Conservation (phyloP, 108 stramenopile species). For the Asterionellopsis glacialis region DNA sequence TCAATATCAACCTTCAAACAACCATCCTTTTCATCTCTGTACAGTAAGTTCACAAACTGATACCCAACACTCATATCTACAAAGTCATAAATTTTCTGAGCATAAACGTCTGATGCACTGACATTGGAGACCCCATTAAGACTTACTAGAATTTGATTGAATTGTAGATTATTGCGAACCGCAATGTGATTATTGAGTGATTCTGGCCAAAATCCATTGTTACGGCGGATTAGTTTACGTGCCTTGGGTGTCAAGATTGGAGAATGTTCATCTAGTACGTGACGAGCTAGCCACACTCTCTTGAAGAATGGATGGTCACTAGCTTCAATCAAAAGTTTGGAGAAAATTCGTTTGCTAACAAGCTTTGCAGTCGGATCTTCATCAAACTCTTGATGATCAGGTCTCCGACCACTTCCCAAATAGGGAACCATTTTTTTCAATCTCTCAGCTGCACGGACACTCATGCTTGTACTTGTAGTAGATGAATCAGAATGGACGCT, state of each 20-base stretch:
- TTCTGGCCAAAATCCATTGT: constrained; percentile 68
- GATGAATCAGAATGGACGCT: neutral
- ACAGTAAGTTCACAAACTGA: constrained; percentile 61
- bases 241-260: constrained; percentile 57
- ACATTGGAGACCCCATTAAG: constrained; percentile 71
- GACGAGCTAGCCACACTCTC: constrained; percentile 70
- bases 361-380: constrained; percentile 42
- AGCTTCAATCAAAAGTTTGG: constrained; percentile 60
- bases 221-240: constrained; percentile 39
- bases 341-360: constrained; percentile 51
- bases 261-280: constrained; percentile 63
- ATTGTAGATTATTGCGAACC: constrained; percentile 52
- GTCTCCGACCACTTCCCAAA: neutral
- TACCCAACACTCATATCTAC: constrained; percentile 74
- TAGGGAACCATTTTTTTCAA: neutral
- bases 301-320: constrained; percentile 76
- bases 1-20: constrained; percentile 43
- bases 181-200: constrained; percentile 38
- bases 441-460: neutral
- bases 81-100: constrained; percentile 75
- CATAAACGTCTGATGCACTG: constrained; percentile 61
- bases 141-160: constrained; percentile 72
- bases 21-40: constrained; percentile 34
- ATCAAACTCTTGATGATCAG: constrained; percentile 23
- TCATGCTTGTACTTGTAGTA: neutral